phyloP scores from a whole-genome alignment of 2,329 filamentous ascomycete genomes.

The Didymella pinodella region DNA sequence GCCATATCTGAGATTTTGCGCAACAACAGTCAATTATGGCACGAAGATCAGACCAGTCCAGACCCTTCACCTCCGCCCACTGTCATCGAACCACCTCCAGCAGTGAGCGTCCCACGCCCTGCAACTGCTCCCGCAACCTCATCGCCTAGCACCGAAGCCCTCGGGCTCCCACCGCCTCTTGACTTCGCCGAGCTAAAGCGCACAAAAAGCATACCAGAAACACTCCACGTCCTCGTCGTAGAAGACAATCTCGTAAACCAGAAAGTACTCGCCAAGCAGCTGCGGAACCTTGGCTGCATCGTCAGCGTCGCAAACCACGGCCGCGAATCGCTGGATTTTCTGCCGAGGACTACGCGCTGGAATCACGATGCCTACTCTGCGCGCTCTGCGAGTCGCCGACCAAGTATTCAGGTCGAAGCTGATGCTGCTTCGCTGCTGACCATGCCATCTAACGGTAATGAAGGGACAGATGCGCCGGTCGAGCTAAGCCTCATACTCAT shows the following conservation, averaged over 20 bases:
- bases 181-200: slow-evolving; percentile 20
- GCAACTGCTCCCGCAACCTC: slow-evolving; percentile 2
- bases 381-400: not conserved
- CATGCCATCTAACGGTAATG: not conserved
- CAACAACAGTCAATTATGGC: slow-evolving; percentile 5
- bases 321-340: slow-evolving; percentile 46
- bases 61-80: not conserved
- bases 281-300: slow-evolving; percentile 47
- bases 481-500: slow-evolving; percentile 39
- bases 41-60: slow-evolving; percentile 4
- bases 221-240: slow-evolving; percentile 42
- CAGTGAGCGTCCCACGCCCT: not conserved
- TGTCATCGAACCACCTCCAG: not conserved
- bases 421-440: not conserved
- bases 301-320: slow-evolving; percentile 53
- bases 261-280: slow-evolving; percentile 52
- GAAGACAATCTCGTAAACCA: slow-evolving; percentile 55
- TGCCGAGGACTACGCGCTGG: slow-evolving; percentile 40
- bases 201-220: slow-evolving; percentile 18
- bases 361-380: slow-evolving; percentile 17
- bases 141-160: slow-evolving; percentile 9
- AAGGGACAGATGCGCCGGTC: slow-evolving; percentile 5
- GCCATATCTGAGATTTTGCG: not conserved
- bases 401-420: slow-evolving; percentile 60
- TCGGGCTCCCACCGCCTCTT: slow-evolving; percentile 17